phyloP scores from a whole-genome alignment of 805 yeast species.

The Candida loeiensis region DNA sequence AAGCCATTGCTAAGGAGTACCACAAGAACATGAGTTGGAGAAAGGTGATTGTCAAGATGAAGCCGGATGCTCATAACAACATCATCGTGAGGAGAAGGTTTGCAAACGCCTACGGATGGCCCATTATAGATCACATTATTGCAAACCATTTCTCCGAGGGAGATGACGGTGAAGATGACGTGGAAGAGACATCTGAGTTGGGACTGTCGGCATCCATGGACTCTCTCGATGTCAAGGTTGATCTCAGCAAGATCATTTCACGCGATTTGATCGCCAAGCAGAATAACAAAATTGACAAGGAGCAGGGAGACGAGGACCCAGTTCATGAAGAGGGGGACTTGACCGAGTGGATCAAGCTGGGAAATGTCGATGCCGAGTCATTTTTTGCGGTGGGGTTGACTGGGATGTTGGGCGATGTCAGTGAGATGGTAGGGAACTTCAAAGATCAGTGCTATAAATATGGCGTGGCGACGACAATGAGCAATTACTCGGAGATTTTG shows the following conservation, averaged over 20 bases:
- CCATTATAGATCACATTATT: slow-evolving; percentile 79
- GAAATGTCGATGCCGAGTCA: slow-evolving; percentile 33
- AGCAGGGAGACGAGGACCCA: slow-evolving; percentile 12
- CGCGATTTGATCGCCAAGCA: slow-evolving; percentile 36
- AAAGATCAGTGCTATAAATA: slow-evolving; percentile 32
- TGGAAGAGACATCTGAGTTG: slow-evolving; percentile 13
- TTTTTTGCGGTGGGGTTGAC: slow-evolving; percentile 62
- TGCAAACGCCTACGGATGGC: slow-evolving; percentile 95
- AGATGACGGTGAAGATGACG: slow-evolving; percentile 12
- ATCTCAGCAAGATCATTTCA: slow-evolving; percentile 27
- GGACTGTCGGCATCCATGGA: slow-evolving; percentile 13
- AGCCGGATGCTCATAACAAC: slow-evolving; percentile 95
- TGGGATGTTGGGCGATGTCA: slow-evolving; percentile 62
- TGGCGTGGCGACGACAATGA: slow-evolving; percentile 10
- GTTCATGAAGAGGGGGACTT: slow-evolving; percentile 15
- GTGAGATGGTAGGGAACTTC: slow-evolving; percentile 52
- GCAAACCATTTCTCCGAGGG: slow-evolving; percentile 52
- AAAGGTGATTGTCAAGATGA: slow-evolving; percentile 78
- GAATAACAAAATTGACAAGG: slow-evolving; percentile 31
- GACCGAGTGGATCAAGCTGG: slow-evolving; percentile 50
- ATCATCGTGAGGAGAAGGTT: slow-evolving; percentile 84
- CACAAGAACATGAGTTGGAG: slow-evolving; percentile 85
- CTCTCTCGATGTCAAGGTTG: slow-evolving; percentile 26
- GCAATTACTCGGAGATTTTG: slow-evolving; percentile 10
- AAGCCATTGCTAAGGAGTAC: slow-evolving; percentile 83